A percentile compares a stretch with the other conserved stretches of the same genome.
Conservation (phyloP, 2,329 filamentous ascomycete genomes). For the Coleophoma crateriformis region DNA sequence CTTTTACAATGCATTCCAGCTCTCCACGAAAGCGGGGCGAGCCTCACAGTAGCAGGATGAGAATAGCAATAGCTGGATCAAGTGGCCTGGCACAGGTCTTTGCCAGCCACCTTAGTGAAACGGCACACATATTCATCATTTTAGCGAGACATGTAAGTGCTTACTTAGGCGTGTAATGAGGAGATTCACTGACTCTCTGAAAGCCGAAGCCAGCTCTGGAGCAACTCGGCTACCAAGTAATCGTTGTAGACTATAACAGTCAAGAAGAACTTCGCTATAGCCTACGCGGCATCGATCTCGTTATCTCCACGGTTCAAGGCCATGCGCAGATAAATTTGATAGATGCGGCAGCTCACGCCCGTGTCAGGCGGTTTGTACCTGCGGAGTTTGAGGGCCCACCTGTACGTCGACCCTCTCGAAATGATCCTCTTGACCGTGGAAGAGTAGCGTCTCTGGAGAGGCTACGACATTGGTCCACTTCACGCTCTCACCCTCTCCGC, state of each 20-base stretch:
- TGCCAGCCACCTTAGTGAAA: conserved; percentile 54
- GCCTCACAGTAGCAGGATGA: conserved; percentile 34
- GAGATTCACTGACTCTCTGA: background rate
- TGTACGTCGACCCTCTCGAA: conserved; percentile 38
- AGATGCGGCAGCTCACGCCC: conserved; percentile 59
- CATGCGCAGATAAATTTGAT: conserved; percentile 64
- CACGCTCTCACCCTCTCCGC: conserved; percentile 46
- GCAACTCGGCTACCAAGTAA: conserved; percentile 52
- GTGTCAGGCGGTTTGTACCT: conserved; percentile 66
- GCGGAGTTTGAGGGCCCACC: conserved; percentile 70
- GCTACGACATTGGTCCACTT: conserved; percentile 46
- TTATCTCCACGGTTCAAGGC: conserved; percentile 70
- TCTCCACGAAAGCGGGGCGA: no score
- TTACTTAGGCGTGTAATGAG: no score
- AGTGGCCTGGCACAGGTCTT: conserved; percentile 53
- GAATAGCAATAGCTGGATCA: conserved; percentile 57
- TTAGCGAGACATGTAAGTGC: conserved; percentile 56
- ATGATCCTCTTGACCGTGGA: conserved; percentile 57
- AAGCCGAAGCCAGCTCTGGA: conserved; percentile 14
- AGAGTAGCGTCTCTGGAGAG: conserved; percentile 50
- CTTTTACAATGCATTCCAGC: no score
- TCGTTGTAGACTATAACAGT: conserved; percentile 62
- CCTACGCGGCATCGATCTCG: conserved; percentile 66
- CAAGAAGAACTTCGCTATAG: conserved; percentile 54
- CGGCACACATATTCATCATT: conserved; percentile 64